Evolutionary conservation across 2,329 filamentous ascomycete genomes (phyloP).

Genomic region (Penicillium vulpinum): DNA sequence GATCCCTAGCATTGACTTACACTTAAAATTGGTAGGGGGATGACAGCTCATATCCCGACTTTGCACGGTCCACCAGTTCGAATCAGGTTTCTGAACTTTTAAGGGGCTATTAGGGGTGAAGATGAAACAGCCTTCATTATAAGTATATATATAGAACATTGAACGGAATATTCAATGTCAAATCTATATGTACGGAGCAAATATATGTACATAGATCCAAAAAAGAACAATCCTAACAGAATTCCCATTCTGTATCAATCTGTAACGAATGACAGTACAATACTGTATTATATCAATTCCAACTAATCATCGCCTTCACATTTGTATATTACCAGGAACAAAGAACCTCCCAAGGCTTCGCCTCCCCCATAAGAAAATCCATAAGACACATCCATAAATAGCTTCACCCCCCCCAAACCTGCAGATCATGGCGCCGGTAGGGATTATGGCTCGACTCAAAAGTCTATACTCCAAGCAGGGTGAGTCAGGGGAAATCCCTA

Average conservation of each 20-base stretch:
- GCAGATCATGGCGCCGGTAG: constrained; percentile 36
- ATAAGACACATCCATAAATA: constrained; percentile 2
- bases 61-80: constrained; percentile 24
- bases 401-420: not conserved
- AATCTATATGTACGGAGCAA: too few relatives aligned
- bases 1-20: constrained; percentile 25
- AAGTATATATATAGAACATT: not conserved
- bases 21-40: constrained; percentile 16
- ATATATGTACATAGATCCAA: not conserved
- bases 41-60: constrained; percentile 15
- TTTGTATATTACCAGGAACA: constrained; percentile 6
- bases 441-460: constrained; percentile 34
- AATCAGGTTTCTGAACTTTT: not conserved
- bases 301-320: not conserved
- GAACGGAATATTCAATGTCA: too few relatives aligned
- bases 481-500: constrained; percentile 14
- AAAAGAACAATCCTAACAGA: not conserved
- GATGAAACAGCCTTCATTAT: not conserved
- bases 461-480: constrained; percentile 36
- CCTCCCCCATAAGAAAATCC: not conserved
- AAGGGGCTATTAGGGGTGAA: not conserved
- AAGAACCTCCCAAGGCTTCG: constrained; percentile 10
- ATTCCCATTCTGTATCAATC: not conserved
- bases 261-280: not conserved
- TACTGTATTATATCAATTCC: constrained; percentile 2